Base-by-base conservation (phyloP, 139 green algal species). In the Chlamydomonas schloesseri region DNA sequence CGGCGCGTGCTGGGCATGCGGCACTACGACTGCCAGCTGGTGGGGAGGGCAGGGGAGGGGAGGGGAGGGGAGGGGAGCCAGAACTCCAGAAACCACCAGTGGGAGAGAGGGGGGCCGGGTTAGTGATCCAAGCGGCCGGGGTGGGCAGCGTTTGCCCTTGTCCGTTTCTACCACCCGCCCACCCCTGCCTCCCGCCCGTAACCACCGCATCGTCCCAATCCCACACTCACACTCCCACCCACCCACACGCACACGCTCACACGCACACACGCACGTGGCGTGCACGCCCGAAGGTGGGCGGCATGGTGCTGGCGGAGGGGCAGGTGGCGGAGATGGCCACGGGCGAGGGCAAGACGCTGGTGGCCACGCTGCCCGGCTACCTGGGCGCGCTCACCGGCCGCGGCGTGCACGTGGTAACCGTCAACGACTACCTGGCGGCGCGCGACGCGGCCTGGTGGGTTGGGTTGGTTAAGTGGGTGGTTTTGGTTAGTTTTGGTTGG, bases 271-370 rank as follows among this genome's bases (percentile, higher is more conserved):
- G 60, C 37, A 60, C 70, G 57, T 91, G 77, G 24, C 64, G 26
- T 70, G 3, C 26, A 33, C 26, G 20, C 14, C 64, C 24, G 1
- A 26, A 97, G 93, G 87, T 98, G 28, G 97, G 97, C 34, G 97
- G 97, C 68, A 96, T 98, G 92, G 93, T 99, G n/a, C 91, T 99
- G 79, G 96, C 99, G 75, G 92, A 97, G 57, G 98, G 98, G 11
- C 79, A 95, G 73, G 98, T 99, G 77, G 97, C 98, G 23, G 98
- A 99, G 92, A 99, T 99, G 98, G 72, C 88, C 55, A 99, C 98
- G 26, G 98, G 98, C 8, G 98, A 99, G 88, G 98, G 98, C 62
- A 99, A 99, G 89, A 99, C 98, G 67, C 73, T 91, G 68, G 73
- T 91, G 50, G 81, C 87, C 42, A 89, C 46, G 68, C 81, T 93